Base-by-base conservation (phyloP, 331 rosid genomes). In the Stylosanthes scabra region DNA sequence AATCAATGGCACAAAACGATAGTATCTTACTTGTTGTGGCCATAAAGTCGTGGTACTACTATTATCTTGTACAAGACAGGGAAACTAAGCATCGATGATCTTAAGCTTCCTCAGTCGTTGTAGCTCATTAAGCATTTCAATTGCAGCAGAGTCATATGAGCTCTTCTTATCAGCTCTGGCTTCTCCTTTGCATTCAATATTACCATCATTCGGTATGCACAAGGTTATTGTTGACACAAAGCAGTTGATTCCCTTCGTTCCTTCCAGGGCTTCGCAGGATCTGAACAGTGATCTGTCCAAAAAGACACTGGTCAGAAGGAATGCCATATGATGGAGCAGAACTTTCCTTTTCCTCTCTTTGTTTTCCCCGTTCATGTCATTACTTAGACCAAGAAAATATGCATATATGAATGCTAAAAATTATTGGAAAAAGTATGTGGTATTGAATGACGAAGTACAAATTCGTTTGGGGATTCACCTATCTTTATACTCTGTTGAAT, bases 101-200 rank as follows among this genome's bases (percentile, higher is more conserved):
- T 56, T 7, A 55, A 94, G 70, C 78, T 80, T 86, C 42, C 97
- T 97, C 11, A 6, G 82, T 51, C 78, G 47, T 47, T 79, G 81
- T 27, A 95, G 92, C 83, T 91, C 89, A 34, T 90, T 3, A 62
- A 95, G 89, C 88, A 90, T 75, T 71, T 29, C 13, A 37, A 91
- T 47, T 0, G 97, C 93, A 0, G 93, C 97, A 7, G 97, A 87
- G 79, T 90, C 99, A 27, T 37, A 64, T 9, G 99, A 90, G 70
- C 88, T 87, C 86, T 88, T 92, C 87, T 95, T 95, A 59, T 92
- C 97, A 7, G 84, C 74, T 71, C 93, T 88, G 31, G 88, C 89
- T 59, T 87, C 92, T 65, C 99, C 99, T 71, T 64, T 13, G 83
- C 97, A 86, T 59, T 85, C 84, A 28, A 90, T 65, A 46, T 71